Base-by-base conservation (phyloP, 805 yeast species). In the Metschnikowia matae region DNA sequence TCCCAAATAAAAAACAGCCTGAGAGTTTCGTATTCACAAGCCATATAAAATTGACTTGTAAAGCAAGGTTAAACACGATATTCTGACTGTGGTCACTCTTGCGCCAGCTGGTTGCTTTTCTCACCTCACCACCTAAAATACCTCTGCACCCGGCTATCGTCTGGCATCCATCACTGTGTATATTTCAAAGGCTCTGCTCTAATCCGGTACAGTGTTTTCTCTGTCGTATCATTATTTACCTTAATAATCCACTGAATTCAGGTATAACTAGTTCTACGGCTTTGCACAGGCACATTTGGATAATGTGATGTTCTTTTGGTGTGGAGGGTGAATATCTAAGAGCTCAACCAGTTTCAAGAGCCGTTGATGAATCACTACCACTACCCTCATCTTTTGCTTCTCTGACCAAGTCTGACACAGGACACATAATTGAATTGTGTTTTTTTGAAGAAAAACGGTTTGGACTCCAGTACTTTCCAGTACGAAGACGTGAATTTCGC, bases 361-460 rank as follows among this genome's bases (percentile, higher is more conserved):
- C 91, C 95, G 0, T 82, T 82, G 5, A 69, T 83, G 64, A 89
- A 84, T 54, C 86, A 82, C 52, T 87, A 85, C 63, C 74, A 85
- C 54, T 83, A 86, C 57, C 71, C 80, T 13, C 82, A 86, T 54
- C 66, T 84, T 53, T 79, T 88, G 46, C 65, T 78, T 3, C 69
- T 91, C 41, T 92, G 97, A 98, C 96, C 97, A 0, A 82, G 79
- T 51, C 86, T 91, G 60, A 91, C 89, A 60, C 75, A 74, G 41
- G 72, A 89, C 33, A 78, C 91, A 40, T 97, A 90, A 63, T 68
- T 80, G 33, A 88, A 92, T 59, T 85, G 96, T 58, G 86, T 83
- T 20, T 83, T 83, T 44, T 69, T 90, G 64, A 83, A 85, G 54
- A 79, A 74, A 47, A 78, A 77, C 17, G 65, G 65, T 44, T 73